Evolutionary conservation across 139 green algal genomes (phyloP), one percentile per base, ranked within the genome.

Genomic region (Mychonastes homosphaera): DNA sequence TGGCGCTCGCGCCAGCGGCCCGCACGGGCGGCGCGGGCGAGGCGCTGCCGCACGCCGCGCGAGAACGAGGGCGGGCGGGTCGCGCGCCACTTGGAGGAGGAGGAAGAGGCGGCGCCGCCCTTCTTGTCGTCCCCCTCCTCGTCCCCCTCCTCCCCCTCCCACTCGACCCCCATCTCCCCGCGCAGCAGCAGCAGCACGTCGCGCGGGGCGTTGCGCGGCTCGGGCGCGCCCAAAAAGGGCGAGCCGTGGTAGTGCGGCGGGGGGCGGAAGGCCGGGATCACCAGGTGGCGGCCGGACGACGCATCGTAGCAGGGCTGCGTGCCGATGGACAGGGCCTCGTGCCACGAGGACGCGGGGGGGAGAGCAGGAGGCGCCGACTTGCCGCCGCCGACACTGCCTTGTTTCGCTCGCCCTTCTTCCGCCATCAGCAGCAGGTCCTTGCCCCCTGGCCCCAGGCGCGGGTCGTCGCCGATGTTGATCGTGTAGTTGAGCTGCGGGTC

Each of bases 221-320:
- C 44, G 39, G 57, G 34, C 6, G 46, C 61, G 19, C 61, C 51
- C 30, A 67, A 23, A 15, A 54, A 67, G 6, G 61, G 61, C 4
- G 40, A 63, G 0, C 45, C 45, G 4, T 35, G 21, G 35, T 48
- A 66, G n/a, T 65, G 58, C 2, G n/a, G 13, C 15, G 71, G 70
- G 1, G 19, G 19, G 38, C 72, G 71, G 53, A 80, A 71, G 13
- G 60, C 43, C 1, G 77, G 77, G 0, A 84, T 58, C 0, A 84
- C 65, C 40, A 84, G 49, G 63, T 84, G 74, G 69, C 81, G 78
- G n/a, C 54, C 43, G 21, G 32, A 49, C 8, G 62, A 68, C n/a
- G n/a, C n/a, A n/a, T n/a, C n/a, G 49, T 73, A 76, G 67, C 74
- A 82, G 10, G 74, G 63, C 53, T 82, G 74, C 49, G 54, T 4